Conservation (phyloP, 2,329 filamentous ascomycete species). For the Cercospora sesami region DNA sequence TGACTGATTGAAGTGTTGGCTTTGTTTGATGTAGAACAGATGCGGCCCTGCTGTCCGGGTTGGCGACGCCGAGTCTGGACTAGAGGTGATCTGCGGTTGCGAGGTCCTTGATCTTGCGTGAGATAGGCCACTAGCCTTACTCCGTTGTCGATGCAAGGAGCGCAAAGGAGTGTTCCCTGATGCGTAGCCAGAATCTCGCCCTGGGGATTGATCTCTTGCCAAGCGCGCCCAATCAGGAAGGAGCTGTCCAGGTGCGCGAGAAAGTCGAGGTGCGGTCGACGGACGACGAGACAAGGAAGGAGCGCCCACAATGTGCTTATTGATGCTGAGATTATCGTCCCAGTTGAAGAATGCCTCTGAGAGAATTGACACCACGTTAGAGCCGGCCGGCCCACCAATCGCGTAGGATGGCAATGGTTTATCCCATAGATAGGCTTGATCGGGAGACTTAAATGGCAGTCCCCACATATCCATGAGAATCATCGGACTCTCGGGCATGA, state of each 20-base stretch:
- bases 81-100: not conserved
- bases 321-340: slow-evolving; percentile 69
- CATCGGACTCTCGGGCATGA: slow-evolving; percentile 65
- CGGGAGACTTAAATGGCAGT: slow-evolving; percentile 65
- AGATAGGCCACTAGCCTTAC: slow-evolving; percentile 30
- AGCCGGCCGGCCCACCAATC: slow-evolving; percentile 52
- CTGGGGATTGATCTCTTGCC: slow-evolving; percentile 33
- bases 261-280: slow-evolving; percentile 32
- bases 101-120: slow-evolving; percentile 18
- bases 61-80: slow-evolving; percentile 6
- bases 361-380: slow-evolving; percentile 67
- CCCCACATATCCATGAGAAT: slow-evolving; percentile 81
- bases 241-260: slow-evolving; percentile 31
- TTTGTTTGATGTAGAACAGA: slow-evolving; percentile 71
- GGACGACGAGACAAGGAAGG: slow-evolving; percentile 32
- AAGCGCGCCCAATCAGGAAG: slow-evolving; percentile 36
- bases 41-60: slow-evolving; percentile 50
- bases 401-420: slow-evolving; percentile 71
- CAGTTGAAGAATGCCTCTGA: slow-evolving; percentile 79
- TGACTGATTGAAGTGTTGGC: slow-evolving; percentile 79
- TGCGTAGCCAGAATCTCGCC: slow-evolving; percentile 38
- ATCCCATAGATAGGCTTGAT: slow-evolving; percentile 65
- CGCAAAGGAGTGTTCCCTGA: slow-evolving; percentile 30
- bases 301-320: slow-evolving; percentile 60
- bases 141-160: slow-evolving; percentile 28